A percentile compares a stretch with the other conserved stretches of the same genome.
phyloP scores from a whole-genome alignment of 768 basidiomycete species.

The Tulasnella sp. region DNA sequence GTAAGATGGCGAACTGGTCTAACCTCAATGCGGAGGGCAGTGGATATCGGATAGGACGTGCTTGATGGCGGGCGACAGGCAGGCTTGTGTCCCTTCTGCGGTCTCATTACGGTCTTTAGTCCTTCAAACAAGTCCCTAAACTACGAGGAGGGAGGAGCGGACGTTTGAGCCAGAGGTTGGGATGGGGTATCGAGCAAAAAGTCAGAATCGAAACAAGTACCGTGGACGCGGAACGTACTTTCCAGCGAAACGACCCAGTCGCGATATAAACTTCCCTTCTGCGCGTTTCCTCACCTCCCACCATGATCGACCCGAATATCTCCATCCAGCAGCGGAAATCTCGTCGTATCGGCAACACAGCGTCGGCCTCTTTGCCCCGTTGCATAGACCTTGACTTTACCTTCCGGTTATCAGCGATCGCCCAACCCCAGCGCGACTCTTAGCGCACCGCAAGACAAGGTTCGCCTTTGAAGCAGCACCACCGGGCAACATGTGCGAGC shows the following conservation, averaged over 20 bases:
- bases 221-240: background rate
- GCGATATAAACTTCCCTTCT: background rate
- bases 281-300: background rate
- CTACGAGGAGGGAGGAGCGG: too few relatives aligned
- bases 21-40: background rate
- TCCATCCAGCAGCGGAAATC: background rate
- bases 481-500: background rate
- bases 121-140: background rate
- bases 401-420: background rate
- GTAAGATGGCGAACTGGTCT: background rate
- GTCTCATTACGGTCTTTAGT: background rate
- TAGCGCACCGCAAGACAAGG: background rate
- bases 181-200: background rate
- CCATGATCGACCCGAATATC: background rate
- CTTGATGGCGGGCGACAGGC: background rate
- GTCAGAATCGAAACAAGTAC: background rate
- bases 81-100: background rate
- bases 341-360: too few relatives aligned
- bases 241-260: background rate
- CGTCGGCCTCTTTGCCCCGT: background rate
- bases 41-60: background rate
- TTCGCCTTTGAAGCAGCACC: background rate
- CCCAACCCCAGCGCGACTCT: background rate
- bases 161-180: background rate
- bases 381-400: background rate